A percentile compares a stretch with the other conserved stretches of the same genome.
Evolutionary conservation across 495 filamentous ascomycete genomes (phyloP).

Genomic region (Penicillium cataractarum): DNA sequence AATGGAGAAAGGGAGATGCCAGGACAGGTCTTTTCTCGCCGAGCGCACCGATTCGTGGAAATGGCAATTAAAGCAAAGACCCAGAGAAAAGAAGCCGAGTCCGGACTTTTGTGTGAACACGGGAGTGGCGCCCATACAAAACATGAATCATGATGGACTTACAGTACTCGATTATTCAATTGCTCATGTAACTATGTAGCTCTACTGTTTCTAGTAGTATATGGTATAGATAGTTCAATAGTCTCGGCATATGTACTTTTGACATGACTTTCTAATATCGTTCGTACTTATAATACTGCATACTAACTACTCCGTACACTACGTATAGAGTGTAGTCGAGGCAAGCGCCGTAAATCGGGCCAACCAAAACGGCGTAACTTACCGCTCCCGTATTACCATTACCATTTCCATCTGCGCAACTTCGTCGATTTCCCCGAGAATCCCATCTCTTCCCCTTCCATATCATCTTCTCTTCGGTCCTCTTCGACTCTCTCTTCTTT

Average conservation of each 20-base stretch:
- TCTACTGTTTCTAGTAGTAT: neutral
- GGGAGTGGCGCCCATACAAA: neutral
- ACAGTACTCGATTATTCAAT: too few relatives aligned
- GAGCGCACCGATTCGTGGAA: conserved; percentile 9
- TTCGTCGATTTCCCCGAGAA: neutral
- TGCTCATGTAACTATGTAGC: too few relatives aligned
- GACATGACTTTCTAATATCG: too few relatives aligned
- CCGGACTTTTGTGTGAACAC: neutral
- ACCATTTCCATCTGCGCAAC: conserved; percentile 3
- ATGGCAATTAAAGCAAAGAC: neutral
- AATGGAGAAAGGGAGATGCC: neutral
- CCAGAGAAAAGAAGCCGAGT: neutral
- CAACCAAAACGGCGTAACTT: too few relatives aligned
- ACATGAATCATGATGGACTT: conserved; percentile 2
- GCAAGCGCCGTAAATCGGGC: conserved; percentile 26
- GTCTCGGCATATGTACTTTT: neutral
- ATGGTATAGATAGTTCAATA: neutral
- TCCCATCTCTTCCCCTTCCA: neutral
- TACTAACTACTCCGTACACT: too few relatives aligned
- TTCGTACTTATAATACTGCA: too few relatives aligned
- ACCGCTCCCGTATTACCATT: neutral
- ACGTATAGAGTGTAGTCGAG: too few relatives aligned
- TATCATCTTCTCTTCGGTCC: neutral
- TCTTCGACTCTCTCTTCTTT: neutral
- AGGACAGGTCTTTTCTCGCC: neutral